Conservation (phyloP, 2,329 filamentous ascomycete species). For the Stemphylium vesicarium region DNA sequence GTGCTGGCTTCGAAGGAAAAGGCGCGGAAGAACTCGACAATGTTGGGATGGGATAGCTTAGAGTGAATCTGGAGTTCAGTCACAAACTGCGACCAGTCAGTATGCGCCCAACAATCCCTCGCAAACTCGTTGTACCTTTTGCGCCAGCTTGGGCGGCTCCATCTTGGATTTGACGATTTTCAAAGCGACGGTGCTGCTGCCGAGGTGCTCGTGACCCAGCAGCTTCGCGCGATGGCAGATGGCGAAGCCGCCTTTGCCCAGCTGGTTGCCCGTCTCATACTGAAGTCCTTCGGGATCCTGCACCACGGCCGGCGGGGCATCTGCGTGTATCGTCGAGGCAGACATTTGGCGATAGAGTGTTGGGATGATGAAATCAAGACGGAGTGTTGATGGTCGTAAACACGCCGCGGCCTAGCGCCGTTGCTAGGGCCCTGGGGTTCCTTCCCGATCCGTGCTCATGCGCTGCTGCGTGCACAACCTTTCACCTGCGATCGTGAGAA, state of each 20-base stretch:
- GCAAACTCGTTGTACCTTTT: slow-evolving; percentile 67
- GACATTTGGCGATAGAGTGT: slow-evolving; percentile 43
- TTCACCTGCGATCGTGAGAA: background rate
- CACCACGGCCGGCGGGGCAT: slow-evolving; percentile 63
- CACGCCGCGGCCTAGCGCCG: slow-evolving; percentile 15
- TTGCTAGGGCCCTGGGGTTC: slow-evolving; percentile 15
- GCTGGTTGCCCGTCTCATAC: slow-evolving; percentile 75
- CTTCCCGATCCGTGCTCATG: slow-evolving; percentile 11
- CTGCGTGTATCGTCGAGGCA: slow-evolving; percentile 57
- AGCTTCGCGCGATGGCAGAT: slow-evolving; percentile 78
- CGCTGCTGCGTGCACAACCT: slow-evolving; percentile 11
- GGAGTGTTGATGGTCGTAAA: slow-evolving; percentile 27
- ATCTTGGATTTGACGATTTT: slow-evolving; percentile 86
- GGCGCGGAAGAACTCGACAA: slow-evolving; percentile 92
- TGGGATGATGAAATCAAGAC: slow-evolving; percentile 35
- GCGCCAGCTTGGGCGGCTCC: slow-evolving; percentile 78
- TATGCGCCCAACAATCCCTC: background rate
- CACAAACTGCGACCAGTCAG: slow-evolving; percentile 62
- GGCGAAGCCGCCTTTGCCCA: slow-evolving; percentile 83
- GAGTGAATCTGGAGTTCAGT: slow-evolving; percentile 96
- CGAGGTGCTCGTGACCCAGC: slow-evolving; percentile 60
- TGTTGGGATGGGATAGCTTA: slow-evolving; percentile 94
- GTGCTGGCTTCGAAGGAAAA: slow-evolving; percentile 90
- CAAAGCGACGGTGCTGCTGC: slow-evolving; percentile 72
- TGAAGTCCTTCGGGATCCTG: slow-evolving; percentile 72